Percentiles rank a stretch among this genome's conserved stretches.
These are phyloP conservation scores for Nannizziopsis arthrosporioides DNA, from an alignment of 2,329 filamentous ascomycete genomes.

Conservation along the genomic window DNA sequence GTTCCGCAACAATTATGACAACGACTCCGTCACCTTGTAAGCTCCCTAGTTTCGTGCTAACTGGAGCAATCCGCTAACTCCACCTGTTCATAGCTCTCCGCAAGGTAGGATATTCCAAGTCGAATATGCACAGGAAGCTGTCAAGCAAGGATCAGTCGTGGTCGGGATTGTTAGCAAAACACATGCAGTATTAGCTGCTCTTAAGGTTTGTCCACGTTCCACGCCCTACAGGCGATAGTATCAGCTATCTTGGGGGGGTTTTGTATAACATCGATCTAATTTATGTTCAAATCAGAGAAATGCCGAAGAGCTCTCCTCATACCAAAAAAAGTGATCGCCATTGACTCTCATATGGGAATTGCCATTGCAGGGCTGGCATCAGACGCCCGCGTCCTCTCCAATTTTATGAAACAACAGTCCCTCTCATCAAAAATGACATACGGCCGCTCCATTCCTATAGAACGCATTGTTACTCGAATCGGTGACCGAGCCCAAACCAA, in stretches of 20 bases:
- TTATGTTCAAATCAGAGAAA: conserved; percentile 57
- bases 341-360: conserved; percentile 91
- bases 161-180: conserved; percentile 97
- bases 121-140: conserved; percentile 95
- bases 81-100: conserved; percentile 57
- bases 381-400: conserved; percentile 95
- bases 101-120: conserved; percentile 99
- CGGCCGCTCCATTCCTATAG: conserved; percentile 81
- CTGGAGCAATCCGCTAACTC: not conserved
- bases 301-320: conserved; percentile 96
- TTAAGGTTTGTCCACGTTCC: conserved; percentile 58
- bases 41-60: conserved; percentile 25
- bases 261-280: not conserved
- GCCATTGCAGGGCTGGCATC: conserved; percentile 94
- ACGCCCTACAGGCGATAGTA: not conserved
- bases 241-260: not conserved
- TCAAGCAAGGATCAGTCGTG: conserved; percentile 97
- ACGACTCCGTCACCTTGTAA: conserved; percentile 99
- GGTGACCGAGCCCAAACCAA: conserved; percentile 95
- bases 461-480: conserved; percentile 80
- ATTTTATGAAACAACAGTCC: conserved; percentile 99
- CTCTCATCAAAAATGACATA: conserved; percentile 92
- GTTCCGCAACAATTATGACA: conserved; percentile 99
- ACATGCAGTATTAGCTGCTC: conserved; percentile 85
- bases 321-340: conserved; percentile 98